Evolutionary conservation across 2,329 filamentous ascomycete species (phyloP).

Genomic region (Colletotrichum higginsianum): DNA sequence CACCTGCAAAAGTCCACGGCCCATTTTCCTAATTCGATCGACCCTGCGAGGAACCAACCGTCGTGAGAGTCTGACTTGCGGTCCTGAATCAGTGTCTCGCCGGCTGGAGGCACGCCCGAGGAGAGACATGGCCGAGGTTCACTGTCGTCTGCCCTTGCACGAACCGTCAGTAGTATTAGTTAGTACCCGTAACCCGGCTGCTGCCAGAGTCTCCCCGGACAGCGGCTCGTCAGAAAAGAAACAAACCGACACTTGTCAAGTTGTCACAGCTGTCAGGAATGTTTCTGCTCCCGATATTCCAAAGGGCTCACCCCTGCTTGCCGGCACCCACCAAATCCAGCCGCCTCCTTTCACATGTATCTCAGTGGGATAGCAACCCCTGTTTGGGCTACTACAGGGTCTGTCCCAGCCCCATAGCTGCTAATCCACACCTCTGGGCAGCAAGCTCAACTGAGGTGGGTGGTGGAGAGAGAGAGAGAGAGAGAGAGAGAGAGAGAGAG

Average conservation of each 20-base stretch:
- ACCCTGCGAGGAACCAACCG: constrained; percentile 15
- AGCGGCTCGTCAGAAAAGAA: constrained; percentile 26
- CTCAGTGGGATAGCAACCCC: constrained; percentile 14
- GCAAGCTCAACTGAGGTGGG: constrained; percentile 9
- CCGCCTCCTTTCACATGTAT: constrained; percentile 38
- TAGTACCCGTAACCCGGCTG: neutral
- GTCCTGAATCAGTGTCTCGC: constrained; percentile 32
- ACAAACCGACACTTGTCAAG: constrained; percentile 32
- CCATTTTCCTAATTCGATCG: constrained; percentile 31
- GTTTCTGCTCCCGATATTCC: constrained; percentile 25
- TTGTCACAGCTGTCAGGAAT: constrained; percentile 35
- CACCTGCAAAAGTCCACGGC: constrained; percentile 28
- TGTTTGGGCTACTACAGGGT: constrained; percentile 19
- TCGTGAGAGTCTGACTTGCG: constrained; percentile 28
- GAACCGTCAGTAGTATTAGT: neutral
- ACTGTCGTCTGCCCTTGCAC: constrained; percentile 16
- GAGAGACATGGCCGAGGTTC: constrained; percentile 30
- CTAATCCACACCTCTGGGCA: constrained; percentile 17
- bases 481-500: neutral
- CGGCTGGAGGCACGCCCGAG: constrained; percentile 34
- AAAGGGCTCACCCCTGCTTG: constrained; percentile 30
- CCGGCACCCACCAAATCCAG: constrained; percentile 27
- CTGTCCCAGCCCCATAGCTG: constrained; percentile 23
- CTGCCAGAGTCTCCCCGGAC: constrained; percentile 1
- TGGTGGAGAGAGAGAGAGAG: neutral